Conservation (phyloP, 306 rosid species). For the Begonia loranthoides region DNA sequence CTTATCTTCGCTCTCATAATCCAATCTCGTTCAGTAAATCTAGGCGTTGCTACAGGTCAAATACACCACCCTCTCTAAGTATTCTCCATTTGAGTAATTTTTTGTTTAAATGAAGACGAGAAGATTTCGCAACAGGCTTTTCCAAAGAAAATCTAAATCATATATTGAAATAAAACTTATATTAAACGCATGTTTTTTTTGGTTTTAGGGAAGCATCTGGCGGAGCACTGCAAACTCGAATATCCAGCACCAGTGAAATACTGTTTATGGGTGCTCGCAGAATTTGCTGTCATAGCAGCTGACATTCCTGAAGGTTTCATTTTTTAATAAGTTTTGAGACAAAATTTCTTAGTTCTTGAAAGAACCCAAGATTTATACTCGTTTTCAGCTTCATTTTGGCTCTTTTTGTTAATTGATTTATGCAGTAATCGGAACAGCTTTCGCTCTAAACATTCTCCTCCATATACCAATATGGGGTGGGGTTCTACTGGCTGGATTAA, state of each 20-base stretch:
- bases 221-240: conserved; percentile 11
- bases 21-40: conserved; percentile 13
- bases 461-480: conserved; percentile 11
- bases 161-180: too few relatives aligned
- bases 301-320: conserved; percentile 11
- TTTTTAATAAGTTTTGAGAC: not conserved
- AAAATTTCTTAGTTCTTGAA: too few relatives aligned
- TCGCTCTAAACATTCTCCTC: conserved; percentile 7
- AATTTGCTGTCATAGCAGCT: conserved; percentile 10
- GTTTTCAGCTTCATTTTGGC: too few relatives aligned
- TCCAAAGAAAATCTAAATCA: too few relatives aligned
- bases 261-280: conserved; percentile 10
- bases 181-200: too few relatives aligned
- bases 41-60: conserved; percentile 12
- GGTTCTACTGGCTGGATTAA: conserved; percentile 11
- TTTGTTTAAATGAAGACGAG: too few relatives aligned
- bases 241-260: conserved; percentile 1
- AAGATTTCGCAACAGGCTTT: too few relatives aligned
- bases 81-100: too few relatives aligned
- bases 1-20: conserved; percentile 7
- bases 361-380: too few relatives aligned
- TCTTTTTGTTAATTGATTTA: too few relatives aligned
- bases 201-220: conserved; percentile 12
- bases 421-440: conserved; percentile 11
- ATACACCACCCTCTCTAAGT: too few relatives aligned